Base-by-base conservation (phyloP, 805 yeast genomes). In the Metschnikowia cubensis region DNA sequence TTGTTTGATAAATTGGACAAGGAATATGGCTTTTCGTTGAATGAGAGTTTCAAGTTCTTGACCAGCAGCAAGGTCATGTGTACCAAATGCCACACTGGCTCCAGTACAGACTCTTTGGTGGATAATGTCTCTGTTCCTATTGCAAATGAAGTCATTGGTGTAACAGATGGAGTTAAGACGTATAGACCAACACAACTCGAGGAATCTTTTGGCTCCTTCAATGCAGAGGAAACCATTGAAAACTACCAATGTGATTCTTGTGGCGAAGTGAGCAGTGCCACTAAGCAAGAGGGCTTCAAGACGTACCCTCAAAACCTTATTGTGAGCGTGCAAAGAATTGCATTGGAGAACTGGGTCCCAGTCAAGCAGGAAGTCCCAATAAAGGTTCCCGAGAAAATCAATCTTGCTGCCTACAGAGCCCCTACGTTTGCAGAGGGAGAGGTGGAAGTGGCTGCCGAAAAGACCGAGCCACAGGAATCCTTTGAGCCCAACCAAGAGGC, bases 341-440 rank as follows among this genome's bases (percentile, higher is more conserved):
- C 85, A 54, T 69, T 95, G 35, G 87, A 84, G 40, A 89, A 89
- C 61, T 94, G 97, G 98, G 86, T 83, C 1, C 97, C 98, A 0
- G 74, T 81, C 0, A 94, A 94, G 64, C 75, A 87, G 0, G 85
- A 83, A 52, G 87, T 85, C 4, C 95, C 95, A 2, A 75, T 92
- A 13, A 66, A 45, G 55, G 81, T 62, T 70, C 85, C 62, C 69
- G 75, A 49, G 62, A 25, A 33, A 2, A 58, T 86, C 39, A 74
- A 78, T 51, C 53, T 92, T 1, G 65, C 73, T 2, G 52, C 58
- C 1, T 79, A 69, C 51, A 51, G 61, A 18, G 66, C 83, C 0
- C 63, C 67, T 1, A 83, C 79, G 1, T 66, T 74, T 33, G 69
- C 69, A 22, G 62, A 62, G 0, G 73, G 58, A 3, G 54, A 56